Evolutionary conservation across 805 yeast genomes (phyloP), one percentile per base, ranked within the genome.

Genomic region (Saccharomyces eubayanus): DNA sequence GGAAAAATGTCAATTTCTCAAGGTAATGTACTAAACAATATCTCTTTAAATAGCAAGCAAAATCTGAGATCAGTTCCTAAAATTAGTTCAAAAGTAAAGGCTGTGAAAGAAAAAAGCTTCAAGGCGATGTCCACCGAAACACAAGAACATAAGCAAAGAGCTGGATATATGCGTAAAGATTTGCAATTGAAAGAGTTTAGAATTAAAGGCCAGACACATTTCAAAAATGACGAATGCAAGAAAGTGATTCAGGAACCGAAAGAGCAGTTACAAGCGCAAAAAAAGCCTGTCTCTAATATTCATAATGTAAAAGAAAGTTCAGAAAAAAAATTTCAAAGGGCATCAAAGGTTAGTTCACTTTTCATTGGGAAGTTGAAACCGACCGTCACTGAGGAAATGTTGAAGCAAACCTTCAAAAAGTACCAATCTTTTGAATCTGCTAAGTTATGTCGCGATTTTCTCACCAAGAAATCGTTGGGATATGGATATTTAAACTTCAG

Each of bases 401-500:
- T 86, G 45, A 75, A 67, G 53, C 68, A 72, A 0, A 62, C 72
- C 45, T 84, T 87, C 57, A 59, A 63, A 0, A 58, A 59, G 9
- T 77, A 56, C 53, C 73, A 77, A 8, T 73, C 83, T 0, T 73
- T 84, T 14, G 64, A 75, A 11, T 78, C 87, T 2, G 81, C 82
- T 31, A 85, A 84, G 62, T 74, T 87, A 45, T 82, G 89, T 57
- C 70, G 74, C 53, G 82, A 82, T 59, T 77, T 80, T 16, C 71
- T 72, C 40, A 72, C 79, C 14, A 78, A 78, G 20, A 69, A 76
- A 49, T 81, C 90, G 0, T 70, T 88, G 53, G 86, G 89, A 2
- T 85, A 87, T 67, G 95, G 89, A 0, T 87, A 86, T 64, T 82
- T 85, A 11, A 84, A 86, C 52, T 84, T 84, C 62, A 67, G 69